Conservation (phyloP, 2,329 filamentous ascomycete genomes). For the Endoconidiophora polonica region DNA sequence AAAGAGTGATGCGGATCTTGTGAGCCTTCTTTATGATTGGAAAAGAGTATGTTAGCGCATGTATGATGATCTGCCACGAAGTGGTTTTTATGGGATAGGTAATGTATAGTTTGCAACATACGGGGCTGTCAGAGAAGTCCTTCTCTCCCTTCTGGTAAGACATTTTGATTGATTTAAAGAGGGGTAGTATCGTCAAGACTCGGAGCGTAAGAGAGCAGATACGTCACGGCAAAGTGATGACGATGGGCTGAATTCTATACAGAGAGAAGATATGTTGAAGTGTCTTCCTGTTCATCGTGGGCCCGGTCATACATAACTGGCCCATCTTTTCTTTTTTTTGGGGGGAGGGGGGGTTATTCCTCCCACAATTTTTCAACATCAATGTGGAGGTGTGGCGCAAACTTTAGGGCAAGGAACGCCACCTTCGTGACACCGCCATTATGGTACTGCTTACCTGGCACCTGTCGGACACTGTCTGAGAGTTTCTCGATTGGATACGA, state of each 20-base stretch:
- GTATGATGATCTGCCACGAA: not conserved
- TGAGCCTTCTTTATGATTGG: slow-evolving; percentile 56
- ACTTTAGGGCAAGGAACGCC: slow-evolving; percentile 1
- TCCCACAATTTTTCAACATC: slow-evolving; percentile 1
- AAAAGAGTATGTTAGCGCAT: slow-evolving; percentile 11
- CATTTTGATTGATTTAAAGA: slow-evolving; percentile 41
- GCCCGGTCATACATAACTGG: not conserved
- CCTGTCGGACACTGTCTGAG: too few relatives aligned
- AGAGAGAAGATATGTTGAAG: slow-evolving; percentile 10
- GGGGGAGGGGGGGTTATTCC: not conserved
- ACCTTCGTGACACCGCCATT: not conserved
- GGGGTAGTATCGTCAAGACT: slow-evolving; percentile 52
- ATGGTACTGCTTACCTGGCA: too few relatives aligned
- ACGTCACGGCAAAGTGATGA: slow-evolving; percentile 71
- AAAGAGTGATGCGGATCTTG: slow-evolving; percentile 97
- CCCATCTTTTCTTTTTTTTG: not conserved
- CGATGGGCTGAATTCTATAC: slow-evolving; percentile 23
- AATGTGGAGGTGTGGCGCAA: slow-evolving; percentile 5
- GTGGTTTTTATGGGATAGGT: not conserved
- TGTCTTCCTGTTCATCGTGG: not conserved
- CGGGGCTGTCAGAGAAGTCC: slow-evolving; percentile 76
- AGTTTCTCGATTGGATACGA: too few relatives aligned
- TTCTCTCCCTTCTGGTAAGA: slow-evolving; percentile 94
- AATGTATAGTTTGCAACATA: slow-evolving; percentile 28
- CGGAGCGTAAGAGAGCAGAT: slow-evolving; percentile 37